Base-by-base conservation (phyloP, 441 rosid genomes). In the Bruguiera hainesii region DNA sequence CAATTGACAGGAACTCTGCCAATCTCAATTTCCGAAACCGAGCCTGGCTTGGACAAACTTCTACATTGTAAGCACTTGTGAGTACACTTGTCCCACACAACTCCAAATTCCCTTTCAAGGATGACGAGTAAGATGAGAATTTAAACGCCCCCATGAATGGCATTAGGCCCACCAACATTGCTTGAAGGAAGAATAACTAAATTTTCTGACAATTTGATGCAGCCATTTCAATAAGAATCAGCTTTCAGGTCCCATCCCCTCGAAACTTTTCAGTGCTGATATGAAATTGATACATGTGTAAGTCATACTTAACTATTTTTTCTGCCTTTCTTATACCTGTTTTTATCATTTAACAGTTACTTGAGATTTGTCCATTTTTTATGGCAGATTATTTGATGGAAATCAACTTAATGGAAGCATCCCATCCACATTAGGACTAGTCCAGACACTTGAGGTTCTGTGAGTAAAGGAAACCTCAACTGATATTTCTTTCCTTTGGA, bases 161-260 rank as follows among this genome's bases (percentile, higher is more conserved):
- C 20, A 21, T 42, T 56, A n/a, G 50, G 28, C 46, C 2, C 26
- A 7, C 50, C 31, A 9, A 19, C 37, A 49, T 20, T 42, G 7
- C 31, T 0, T 42, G 48, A 42, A 48, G n/a, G 15, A 50, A 42
- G 1, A 25, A 39, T 68, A 63, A 31, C 62, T 26, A 16, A 1
- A 55, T 71, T 51, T 56, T 71, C 8, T 67, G 30, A 56, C 57
- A 11, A 69, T 11, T 11, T 11, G 3, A 42, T 80, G 80, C 85
- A 95, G 98, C 76, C 99, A 90, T 83, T 90, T 95, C 83, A 90
- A 91, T 69, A 91, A 95, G 81, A 95, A 95, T 77, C 81, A 90
- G 79, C 98, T 91, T 79, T 89, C 97, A 8, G 98, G 99, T 65
- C n/a, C 86, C 68, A 87, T 95, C 80, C 85, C 99, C 0, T 73